Conservation (phyloP, 805 yeast species). For the Saccharomycopsis schoenii region DNA sequence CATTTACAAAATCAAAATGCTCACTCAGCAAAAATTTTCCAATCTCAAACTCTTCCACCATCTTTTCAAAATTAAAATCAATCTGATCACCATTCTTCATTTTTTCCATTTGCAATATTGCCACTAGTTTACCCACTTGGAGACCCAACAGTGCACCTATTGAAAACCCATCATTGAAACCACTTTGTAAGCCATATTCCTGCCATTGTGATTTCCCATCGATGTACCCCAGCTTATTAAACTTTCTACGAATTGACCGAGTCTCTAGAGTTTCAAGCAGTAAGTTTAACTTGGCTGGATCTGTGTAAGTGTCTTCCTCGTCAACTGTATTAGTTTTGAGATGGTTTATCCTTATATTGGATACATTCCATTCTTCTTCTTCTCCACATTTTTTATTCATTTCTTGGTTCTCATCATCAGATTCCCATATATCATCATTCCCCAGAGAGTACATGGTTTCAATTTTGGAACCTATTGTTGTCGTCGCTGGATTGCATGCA, state of each 20-base stretch:
- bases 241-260: constrained; percentile 7
- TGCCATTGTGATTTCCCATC: constrained; percentile 18
- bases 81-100: neutral
- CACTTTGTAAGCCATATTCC: constrained; percentile 15
- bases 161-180: constrained; percentile 17
- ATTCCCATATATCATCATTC: neutral
- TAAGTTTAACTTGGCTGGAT: neutral
- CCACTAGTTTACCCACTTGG: constrained; percentile 11
- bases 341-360: neutral
- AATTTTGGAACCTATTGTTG: neutral
- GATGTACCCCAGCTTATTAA: constrained; percentile 16
- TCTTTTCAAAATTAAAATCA: neutral
- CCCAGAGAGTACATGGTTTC: neutral
- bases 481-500: neutral
- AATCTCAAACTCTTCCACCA: constrained; percentile 3
- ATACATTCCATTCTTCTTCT: neutral
- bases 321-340: neutral
- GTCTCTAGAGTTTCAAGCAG: constrained; percentile 4
- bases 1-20: constrained; percentile 7
- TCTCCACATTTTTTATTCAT: neutral
- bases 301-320: constrained; percentile 5
- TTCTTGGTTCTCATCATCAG: neutral
- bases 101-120: neutral
- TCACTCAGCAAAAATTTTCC: constrained; percentile 1
- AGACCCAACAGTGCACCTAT: constrained; percentile 13